Evolutionary conservation across 208 protist species (phyloP), one percentile per base, ranked within the genome.

Genomic region (Endotrypanum monterogeii): DNA sequence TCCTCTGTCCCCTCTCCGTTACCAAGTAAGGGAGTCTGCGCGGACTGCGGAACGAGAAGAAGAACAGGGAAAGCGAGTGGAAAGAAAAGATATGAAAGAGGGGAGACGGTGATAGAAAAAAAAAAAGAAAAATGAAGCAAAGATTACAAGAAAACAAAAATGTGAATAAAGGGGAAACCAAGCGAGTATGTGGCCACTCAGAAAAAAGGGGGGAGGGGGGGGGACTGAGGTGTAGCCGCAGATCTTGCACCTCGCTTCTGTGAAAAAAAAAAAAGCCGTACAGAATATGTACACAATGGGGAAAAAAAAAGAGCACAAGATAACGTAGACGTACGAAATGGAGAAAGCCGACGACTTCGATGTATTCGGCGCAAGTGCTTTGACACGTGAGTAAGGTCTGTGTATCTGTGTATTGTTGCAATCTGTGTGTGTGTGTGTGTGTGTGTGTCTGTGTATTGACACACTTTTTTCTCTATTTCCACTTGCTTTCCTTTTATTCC

Each of bases 101-200:
- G 57, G 5, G n/a, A 18, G 2, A 6, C 0, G 41, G 57, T 7
- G 58, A 11, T 16, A 48, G 37, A 30, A 9, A 25, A 2, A 16
- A 25, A 12, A 58, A 58, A 9, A 58, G 6, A 58, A 7, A 32
- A 58, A 58, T 3, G 3, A 4, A 32, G 11, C 9, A 12, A 58
- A 52, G 20, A 16, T 9, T 67, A 23, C 70, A 30, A 70, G 23
- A 74, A 39, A 67, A 62, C 23, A 46, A 75, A 52, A 61, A 58
- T 39, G 35, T 39, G 55, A 50, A 51, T n/a, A 6, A 62, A 63
- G 28, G 57, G 54, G 60, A 66, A 66, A 65, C 6, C 20, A 65
- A 46, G 58, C 7, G 37, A 20, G 37, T 23, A 7, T 23, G 35
- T 18, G 46, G 37, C 16, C 35, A 14, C 28, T 65, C 23, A 25